Percentiles rank a stretch among this genome's conserved stretches.
These are phyloP conservation scores for Emergomyces pasteurianus DNA, from an alignment of 2,329 filamentous ascomycete genomes.

Conservation along the genomic window DNA sequence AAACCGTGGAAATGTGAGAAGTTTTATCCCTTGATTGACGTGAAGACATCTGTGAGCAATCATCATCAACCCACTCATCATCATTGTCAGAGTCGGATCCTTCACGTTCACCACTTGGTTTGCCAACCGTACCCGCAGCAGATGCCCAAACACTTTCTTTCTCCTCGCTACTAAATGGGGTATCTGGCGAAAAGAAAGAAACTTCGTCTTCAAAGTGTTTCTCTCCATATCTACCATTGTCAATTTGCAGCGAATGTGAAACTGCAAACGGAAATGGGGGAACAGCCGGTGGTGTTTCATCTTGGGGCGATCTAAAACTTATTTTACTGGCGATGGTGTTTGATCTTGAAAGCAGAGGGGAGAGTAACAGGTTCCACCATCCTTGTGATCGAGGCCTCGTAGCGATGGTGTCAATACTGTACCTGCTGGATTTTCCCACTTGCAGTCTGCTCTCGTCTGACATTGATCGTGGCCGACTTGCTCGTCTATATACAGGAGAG, in stretches of 20 bases:
- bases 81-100: not conserved
- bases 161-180: conserved; percentile 13
- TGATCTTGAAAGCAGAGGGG: conserved; percentile 31
- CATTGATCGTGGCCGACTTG: conserved; percentile 13
- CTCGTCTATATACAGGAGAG: not conserved
- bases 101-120: not conserved
- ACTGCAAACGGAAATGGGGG: conserved; percentile 12
- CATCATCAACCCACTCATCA: conserved; percentile 2
- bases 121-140: not conserved
- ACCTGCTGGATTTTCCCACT: conserved; percentile 17
- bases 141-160: conserved; percentile 9
- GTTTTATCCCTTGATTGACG: conserved; percentile 3
- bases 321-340: conserved; percentile 22
- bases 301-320: conserved; percentile 8
- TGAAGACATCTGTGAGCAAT: not conserved
- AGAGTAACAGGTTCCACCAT: conserved; percentile 39
- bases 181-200: conserved; percentile 23
- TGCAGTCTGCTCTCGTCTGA: conserved; percentile 20
- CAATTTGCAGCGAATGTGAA: not conserved
- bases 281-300: conserved; percentile 16
- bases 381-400: conserved; percentile 34
- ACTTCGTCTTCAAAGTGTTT: conserved; percentile 21
- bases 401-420: conserved; percentile 25
- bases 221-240: conserved; percentile 11
- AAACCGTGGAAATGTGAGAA: conserved; percentile 8